A percentile compares a stretch with the other conserved stretches of the same genome.
phyloP scores from a whole-genome alignment of 192 early-diverging fungal genomes.

The Podochytrium sp. region DNA sequence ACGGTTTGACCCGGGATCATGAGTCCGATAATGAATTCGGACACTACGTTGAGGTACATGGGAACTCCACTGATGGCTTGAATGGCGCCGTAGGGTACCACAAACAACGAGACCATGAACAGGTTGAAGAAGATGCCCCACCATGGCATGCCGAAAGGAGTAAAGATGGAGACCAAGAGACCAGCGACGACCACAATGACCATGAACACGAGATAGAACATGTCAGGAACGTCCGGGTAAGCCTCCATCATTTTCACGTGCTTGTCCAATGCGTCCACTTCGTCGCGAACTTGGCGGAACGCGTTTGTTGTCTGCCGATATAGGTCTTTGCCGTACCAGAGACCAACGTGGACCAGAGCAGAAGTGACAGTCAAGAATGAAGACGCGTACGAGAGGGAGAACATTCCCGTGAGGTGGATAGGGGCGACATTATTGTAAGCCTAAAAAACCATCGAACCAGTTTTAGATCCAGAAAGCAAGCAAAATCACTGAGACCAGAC shows the following conservation, averaged over 20 bases:
- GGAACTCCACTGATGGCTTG: conserved; percentile 76
- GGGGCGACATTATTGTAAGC: conserved; percentile 19
- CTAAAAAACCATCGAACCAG: not conserved
- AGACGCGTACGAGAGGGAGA: conserved; percentile 45
- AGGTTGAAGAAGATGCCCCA: conserved; percentile 57
- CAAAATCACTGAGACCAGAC: too few species aligned
- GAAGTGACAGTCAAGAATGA: conserved; percentile 54
- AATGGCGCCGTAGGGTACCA: conserved; percentile 72
- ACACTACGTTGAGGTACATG: conserved; percentile 81
- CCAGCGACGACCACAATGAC: conserved; percentile 13
- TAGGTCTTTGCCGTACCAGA: conserved; percentile 9
- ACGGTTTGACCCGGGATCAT: conserved; percentile 80
- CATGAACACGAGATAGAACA: conserved; percentile 59
- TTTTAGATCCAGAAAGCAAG: not conserved
- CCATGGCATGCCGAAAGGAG: conserved; percentile 70
- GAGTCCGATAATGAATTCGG: conserved; percentile 84
- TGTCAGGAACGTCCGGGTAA: conserved; percentile 69
- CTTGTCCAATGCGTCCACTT: conserved; percentile 47
- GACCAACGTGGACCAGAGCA: conserved; percentile 8
- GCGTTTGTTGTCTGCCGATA: not conserved
- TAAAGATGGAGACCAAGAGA: conserved; percentile 6
- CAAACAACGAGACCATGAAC: conserved; percentile 20
- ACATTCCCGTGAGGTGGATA: conserved; percentile 5
- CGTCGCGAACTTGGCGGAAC: not conserved
- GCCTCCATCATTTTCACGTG: conserved; percentile 70